Evolutionary conservation across 164 flowering plant genomes (phyloP).

Genomic region (Hamamelis virginiana): DNA sequence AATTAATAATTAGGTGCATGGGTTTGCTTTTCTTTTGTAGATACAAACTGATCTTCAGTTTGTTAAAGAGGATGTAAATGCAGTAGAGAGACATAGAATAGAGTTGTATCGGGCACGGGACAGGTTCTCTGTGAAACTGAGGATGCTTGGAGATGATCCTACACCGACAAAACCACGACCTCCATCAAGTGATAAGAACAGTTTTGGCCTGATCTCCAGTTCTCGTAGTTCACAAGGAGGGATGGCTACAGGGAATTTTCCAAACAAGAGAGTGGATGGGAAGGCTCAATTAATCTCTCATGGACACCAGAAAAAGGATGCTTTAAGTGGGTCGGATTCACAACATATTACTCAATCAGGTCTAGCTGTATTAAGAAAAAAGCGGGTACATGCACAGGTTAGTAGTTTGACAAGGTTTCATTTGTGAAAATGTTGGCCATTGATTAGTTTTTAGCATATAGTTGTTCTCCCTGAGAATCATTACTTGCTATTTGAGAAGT

Average conservation of each 20-base stretch:
- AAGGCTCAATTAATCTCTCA: conserved; percentile 52
- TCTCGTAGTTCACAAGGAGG: conserved; percentile 47
- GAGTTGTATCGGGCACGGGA: conserved; percentile 71
- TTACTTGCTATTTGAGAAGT: not conserved
- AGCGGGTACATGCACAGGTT: conserved; percentile 81
- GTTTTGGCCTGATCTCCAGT: conserved; percentile 42
- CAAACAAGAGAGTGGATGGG: conserved; percentile 46
- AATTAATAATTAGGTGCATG: not conserved
- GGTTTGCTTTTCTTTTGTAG: conserved; percentile 32
- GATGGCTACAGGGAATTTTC: conserved; percentile 41
- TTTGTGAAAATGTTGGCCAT: not conserved
- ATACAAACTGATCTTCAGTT: conserved; percentile 82
- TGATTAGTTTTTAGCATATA: not conserved
- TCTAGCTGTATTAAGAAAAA: conserved; percentile 65
- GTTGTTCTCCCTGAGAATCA: not conserved
- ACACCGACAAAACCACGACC: conserved; percentile 41
- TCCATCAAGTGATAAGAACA: conserved; percentile 52
- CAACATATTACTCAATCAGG: conserved; percentile 61
- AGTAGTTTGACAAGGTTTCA: conserved; percentile 8
- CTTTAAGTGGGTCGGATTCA: conserved; percentile 58
- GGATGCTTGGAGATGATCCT: conserved; percentile 58
- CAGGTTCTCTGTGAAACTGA: conserved; percentile 64
- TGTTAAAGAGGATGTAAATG: conserved; percentile 76
- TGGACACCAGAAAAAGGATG: conserved; percentile 52
- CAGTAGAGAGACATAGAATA: conserved; percentile 79